Conservation (phyloP, 768 basidiomycete genomes). For the Boletellus ananas region DNA sequence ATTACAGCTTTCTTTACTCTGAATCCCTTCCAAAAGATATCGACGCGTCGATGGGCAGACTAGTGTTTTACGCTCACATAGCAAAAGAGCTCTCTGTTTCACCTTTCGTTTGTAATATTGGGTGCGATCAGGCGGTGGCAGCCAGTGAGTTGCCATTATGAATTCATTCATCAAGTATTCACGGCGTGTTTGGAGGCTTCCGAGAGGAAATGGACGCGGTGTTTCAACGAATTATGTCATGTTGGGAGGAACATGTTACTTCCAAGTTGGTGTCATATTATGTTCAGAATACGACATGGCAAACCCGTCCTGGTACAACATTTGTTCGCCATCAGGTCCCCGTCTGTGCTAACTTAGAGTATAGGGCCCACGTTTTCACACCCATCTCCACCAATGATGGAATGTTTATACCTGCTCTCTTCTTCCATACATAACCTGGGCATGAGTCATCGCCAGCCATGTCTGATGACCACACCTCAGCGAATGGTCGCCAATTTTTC, state of each 20-base stretch:
- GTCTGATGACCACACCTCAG: slow-evolving; percentile 35
- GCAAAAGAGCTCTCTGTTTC: slow-evolving; percentile 46
- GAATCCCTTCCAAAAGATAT: slow-evolving; percentile 7
- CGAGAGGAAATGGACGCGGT: slow-evolving; percentile 38
- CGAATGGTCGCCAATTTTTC: slow-evolving; percentile 40
- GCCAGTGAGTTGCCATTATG: slow-evolving; percentile 31
- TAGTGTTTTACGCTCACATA: slow-evolving; percentile 49
- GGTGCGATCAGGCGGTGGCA: slow-evolving; percentile 36
- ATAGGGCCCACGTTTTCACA: slow-evolving; percentile 27
- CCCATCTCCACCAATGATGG: slow-evolving; percentile 53
- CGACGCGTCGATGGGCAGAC: slow-evolving; percentile 23
- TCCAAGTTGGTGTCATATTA: slow-evolving; percentile 23
- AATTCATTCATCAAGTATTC: slow-evolving; percentile 4
- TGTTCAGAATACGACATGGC: slow-evolving; percentile 4
- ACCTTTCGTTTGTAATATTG: slow-evolving; percentile 42
- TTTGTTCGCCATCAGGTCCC: slow-evolving; percentile 1
- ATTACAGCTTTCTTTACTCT: not conserved
- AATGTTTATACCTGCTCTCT: slow-evolving; percentile 52
- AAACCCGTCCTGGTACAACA: slow-evolving; percentile 9
- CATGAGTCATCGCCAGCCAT: slow-evolving; percentile 36
- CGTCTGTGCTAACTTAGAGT: slow-evolving; percentile 9
- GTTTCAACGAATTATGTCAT: slow-evolving; percentile 44
- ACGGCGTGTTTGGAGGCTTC: slow-evolving; percentile 43
- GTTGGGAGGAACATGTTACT: slow-evolving; percentile 51
- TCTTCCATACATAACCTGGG: slow-evolving; percentile 55